phyloP scores from a whole-genome alignment of 192 early-diverging fungal species.

The Coemansia erecta region DNA sequence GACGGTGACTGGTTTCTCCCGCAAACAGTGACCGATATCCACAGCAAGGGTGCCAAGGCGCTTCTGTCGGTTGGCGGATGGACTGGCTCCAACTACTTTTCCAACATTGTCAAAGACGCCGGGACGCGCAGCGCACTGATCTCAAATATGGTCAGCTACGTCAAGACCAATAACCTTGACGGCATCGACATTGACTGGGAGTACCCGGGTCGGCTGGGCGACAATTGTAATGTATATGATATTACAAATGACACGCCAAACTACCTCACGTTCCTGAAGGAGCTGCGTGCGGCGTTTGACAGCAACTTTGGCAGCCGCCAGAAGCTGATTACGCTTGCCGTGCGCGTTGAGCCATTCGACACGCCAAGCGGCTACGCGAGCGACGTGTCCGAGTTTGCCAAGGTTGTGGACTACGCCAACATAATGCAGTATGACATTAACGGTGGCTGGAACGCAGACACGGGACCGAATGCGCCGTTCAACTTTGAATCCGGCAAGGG shows the following conservation, averaged over 20 bases:
- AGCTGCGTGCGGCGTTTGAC: slow-evolving; percentile 47
- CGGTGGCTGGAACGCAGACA: slow-evolving; percentile 56
- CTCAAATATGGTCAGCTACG: slow-evolving; percentile 57
- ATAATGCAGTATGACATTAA: slow-evolving; percentile 69
- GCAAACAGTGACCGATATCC: slow-evolving; percentile 32
- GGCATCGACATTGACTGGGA: slow-evolving; percentile 70
- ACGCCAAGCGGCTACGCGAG: slow-evolving; percentile 39
- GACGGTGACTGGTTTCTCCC: slow-evolving; percentile 38
- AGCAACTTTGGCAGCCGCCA: slow-evolving; percentile 20
- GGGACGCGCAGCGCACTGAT: slow-evolving; percentile 56
- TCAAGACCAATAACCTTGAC: slow-evolving; percentile 56
- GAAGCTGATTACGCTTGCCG: slow-evolving; percentile 67
- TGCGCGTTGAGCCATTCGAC: slow-evolving; percentile 61
- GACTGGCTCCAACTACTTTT: slow-evolving; percentile 69
- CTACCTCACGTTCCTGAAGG: slow-evolving; percentile 59
- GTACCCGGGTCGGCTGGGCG: slow-evolving; percentile 53
- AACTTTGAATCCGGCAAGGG: slow-evolving; percentile 39
- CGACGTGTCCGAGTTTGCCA: slow-evolving; percentile 60
- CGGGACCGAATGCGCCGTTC: slow-evolving; percentile 64
- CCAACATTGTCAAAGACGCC: slow-evolving; percentile 51
- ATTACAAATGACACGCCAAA: slow-evolving; percentile 60
- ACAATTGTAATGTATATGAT: slow-evolving; percentile 46
- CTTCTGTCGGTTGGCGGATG: slow-evolving; percentile 62
- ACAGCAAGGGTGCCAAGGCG: slow-evolving; percentile 56
- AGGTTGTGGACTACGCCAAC: slow-evolving; percentile 63